A percentile compares a stretch with the other conserved stretches of the same genome.
Conservation (phyloP, 2,329 filamentous ascomycete genomes). For the Drechslerella dactyloides region DNA sequence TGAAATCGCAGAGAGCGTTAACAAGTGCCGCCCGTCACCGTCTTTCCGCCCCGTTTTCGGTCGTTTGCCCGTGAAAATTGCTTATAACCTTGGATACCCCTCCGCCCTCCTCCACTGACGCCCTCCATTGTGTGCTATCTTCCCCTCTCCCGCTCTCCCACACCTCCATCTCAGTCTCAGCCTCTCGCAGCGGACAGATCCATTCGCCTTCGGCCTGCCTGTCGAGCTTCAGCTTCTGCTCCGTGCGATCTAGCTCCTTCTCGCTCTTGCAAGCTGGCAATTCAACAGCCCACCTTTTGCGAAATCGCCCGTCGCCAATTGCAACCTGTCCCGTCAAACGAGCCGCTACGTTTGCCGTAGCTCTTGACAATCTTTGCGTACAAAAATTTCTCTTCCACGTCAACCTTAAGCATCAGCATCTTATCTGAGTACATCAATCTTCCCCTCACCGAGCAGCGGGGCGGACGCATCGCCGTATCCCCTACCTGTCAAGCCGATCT, state of each 20-base stretch:
- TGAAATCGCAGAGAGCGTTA: constrained; percentile 27
- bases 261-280: constrained; percentile 9
- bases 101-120: constrained; percentile 8
- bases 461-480: background rate
- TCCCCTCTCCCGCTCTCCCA: constrained; percentile 5
- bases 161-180: constrained; percentile 5
- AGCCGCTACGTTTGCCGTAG: constrained; percentile 20
- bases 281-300: constrained; percentile 11
- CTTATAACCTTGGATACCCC: constrained; percentile 44
- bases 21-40: constrained; percentile 29
- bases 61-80: constrained; percentile 18
- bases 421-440: background rate
- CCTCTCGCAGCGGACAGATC: background rate
- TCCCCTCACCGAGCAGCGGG: background rate
- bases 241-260: background rate
- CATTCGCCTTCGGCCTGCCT: constrained; percentile 1
- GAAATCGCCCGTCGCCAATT: constrained; percentile 8
- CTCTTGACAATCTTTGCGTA: background rate
- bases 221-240: background rate
- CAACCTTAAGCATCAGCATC: background rate
- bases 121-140: background rate
- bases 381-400: constrained; percentile 4
- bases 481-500: constrained; percentile 5
- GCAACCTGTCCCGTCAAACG: constrained; percentile 30
- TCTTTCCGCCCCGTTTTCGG: constrained; percentile 20